Base-by-base conservation (phyloP, 768 basidiomycete species). In the Panaeolus papilionaceus region DNA sequence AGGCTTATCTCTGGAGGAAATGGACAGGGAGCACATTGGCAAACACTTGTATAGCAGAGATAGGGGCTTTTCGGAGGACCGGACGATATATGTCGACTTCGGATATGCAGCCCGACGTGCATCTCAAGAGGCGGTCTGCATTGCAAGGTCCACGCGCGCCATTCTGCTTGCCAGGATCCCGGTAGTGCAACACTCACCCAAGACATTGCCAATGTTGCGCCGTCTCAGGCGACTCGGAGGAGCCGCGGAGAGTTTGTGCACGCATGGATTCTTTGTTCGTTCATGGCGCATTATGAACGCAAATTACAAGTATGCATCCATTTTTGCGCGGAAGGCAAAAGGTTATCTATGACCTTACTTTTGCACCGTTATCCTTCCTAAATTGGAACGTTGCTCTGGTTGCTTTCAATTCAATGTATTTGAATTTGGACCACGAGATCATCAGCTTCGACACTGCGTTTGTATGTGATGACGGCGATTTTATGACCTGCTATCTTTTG, bases 61-160 rank as follows among this genome's bases (percentile, higher is more conserved):
- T 58, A 58, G 54, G 54, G 54, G 54, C 54, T 11, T 58, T 58
- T 58, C 54, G 54, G 54, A 33, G 11, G 26, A 58, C 26, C 33
- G 54, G 54, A 33, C 54, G 3, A 58, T 16, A 9, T 28, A 45
- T 45, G 44, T 45, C 14, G 26, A 51, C 26, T 28, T 51, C 49
- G 49, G 49, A 14, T 23, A 18, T 28, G 26, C 49, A 23, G 23
- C 49, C 49, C 49, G 49, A 51, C 49, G 10, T 28, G 18, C 23
- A 28, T 58, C 12, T 58, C 28, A 11, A 58, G 14, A 20, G 20
- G 20, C 5, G 20, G 8, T 14, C 47, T 12, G 47, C 47, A 49
- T 49, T 49, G 47, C 47, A 49, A 49, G 47, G 47, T 12, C 20
- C 47, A 12, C 23, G 47, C 20, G 47, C 42, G 20, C 10, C 47